These are phyloP conservation scores for Dothideomycetes sp. DNA, from an alignment of 2,329 filamentous ascomycete genomes.

Conservation along the genomic window DNA sequence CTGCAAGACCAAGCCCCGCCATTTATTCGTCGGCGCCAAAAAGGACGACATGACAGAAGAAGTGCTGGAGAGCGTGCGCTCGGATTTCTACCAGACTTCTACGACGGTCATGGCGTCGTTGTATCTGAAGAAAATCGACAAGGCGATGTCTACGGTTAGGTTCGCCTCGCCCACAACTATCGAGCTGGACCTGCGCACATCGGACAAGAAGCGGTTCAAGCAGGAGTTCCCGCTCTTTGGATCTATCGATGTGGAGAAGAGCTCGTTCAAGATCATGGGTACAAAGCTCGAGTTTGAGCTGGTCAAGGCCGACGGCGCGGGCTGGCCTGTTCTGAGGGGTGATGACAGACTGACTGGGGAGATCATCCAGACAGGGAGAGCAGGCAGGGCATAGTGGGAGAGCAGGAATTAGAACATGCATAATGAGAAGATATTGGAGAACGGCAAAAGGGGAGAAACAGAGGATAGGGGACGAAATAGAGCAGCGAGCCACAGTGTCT, in stretches of 20 bases:
- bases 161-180: conserved; percentile 53
- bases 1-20: conserved; percentile 68
- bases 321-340: conserved; percentile 76
- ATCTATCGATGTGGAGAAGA: conserved; percentile 62
- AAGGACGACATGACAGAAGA: conserved; percentile 55
- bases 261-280: conserved; percentile 69
- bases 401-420: not conserved
- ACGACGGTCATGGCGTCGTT: conserved; percentile 78
- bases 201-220: conserved; percentile 73
- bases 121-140: conserved; percentile 95
- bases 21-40: conserved; percentile 72
- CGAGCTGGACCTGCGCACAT: conserved; percentile 73
- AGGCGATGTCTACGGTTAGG: conserved; percentile 59
- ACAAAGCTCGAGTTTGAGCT: conserved; percentile 80
- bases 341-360: conserved; percentile 65
- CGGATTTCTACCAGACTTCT: conserved; percentile 92
- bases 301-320: conserved; percentile 59
- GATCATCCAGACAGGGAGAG: conserved; percentile 81
- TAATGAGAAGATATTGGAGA: no score
- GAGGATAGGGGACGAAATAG: no score
- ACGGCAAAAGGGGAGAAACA: no score
- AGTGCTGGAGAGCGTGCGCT: conserved; percentile 63
- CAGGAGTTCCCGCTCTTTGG: conserved; percentile 65
- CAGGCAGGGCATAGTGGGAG: conserved; percentile 41
- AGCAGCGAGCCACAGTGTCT: no score